These are phyloP conservation scores for Penicillium sp. DNA, from an alignment of 2,329 filamentous ascomycete species.

Conservation along the genomic window DNA sequence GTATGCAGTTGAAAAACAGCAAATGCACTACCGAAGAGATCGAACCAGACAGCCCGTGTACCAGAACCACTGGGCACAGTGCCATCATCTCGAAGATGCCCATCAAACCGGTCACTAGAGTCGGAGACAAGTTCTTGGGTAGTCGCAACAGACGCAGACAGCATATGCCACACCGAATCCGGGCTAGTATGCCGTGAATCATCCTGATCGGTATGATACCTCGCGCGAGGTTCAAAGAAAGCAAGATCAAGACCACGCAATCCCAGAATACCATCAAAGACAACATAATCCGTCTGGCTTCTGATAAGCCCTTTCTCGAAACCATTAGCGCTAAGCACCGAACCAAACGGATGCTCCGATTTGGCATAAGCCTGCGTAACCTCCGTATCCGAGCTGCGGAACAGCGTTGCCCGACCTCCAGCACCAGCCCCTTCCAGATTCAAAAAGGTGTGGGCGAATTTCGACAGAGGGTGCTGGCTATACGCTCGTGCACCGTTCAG, in stretches of 20 bases:
- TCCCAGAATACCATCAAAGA: slow-evolving; percentile 77
- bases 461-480: slow-evolving; percentile 77
- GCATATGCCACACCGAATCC: slow-evolving; percentile 87
- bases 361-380: slow-evolving; percentile 78
- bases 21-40: slow-evolving; percentile 80
- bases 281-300: slow-evolving; percentile 86
- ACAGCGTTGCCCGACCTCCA: slow-evolving; percentile 83
- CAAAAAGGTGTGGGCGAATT: slow-evolving; percentile 82
- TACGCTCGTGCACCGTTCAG: slow-evolving; percentile 86
- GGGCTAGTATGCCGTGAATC: slow-evolving; percentile 73
- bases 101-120: slow-evolving; percentile 68
- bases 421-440: slow-evolving; percentile 96
- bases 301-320: slow-evolving; percentile 78
- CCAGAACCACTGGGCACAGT: slow-evolving; percentile 70
- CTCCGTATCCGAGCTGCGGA: slow-evolving; percentile 85
- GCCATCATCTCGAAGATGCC: slow-evolving; percentile 59
- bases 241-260: slow-evolving; percentile 89
- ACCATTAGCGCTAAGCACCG: slow-evolving; percentile 79
- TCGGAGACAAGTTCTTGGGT: slow-evolving; percentile 72
- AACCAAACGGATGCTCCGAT: slow-evolving; percentile 77
- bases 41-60: slow-evolving; percentile 85
- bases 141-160: slow-evolving; percentile 79
- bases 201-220: slow-evolving; percentile 92
- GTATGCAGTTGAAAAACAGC: slow-evolving; percentile 79
- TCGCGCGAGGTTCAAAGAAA: slow-evolving; percentile 81